Conservation (phyloP, 306 rosid species). For the Albizia julibrissin region DNA sequence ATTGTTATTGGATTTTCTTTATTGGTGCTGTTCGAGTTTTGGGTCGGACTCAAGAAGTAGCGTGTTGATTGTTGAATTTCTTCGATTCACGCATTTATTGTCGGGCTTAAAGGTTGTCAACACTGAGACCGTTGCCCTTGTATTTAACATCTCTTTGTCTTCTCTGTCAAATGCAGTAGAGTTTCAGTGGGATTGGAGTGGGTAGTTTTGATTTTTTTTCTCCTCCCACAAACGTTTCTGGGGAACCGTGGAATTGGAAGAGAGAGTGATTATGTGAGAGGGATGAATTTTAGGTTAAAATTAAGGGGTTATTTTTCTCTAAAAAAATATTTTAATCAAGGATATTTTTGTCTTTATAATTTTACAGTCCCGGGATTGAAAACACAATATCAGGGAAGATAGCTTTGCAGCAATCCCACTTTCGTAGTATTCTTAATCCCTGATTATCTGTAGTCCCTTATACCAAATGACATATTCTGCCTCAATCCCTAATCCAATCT, state of each 20-base stretch:
- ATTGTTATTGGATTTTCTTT: background rate
- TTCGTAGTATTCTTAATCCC: too few species aligned
- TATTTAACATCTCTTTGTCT: background rate
- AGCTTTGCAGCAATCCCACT: too few species aligned
- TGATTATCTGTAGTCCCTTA: too few species aligned
- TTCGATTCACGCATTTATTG: background rate
- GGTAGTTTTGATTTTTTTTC: background rate
- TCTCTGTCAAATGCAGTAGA: constrained; percentile 15
- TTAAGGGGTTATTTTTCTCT: too few species aligned
- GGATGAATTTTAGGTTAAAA: too few species aligned
- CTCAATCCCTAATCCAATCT: too few species aligned
- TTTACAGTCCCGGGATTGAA: too few species aligned
- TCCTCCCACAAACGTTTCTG: constrained; percentile 13
- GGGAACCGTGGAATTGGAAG: constrained; percentile 3
- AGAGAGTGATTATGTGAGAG: too few species aligned
- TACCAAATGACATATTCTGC: too few species aligned
- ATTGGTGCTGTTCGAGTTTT: background rate
- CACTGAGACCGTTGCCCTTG: background rate
- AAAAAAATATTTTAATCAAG: too few species aligned
- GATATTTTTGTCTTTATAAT: too few species aligned
- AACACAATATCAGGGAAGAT: too few species aligned
- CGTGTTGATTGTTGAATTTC: background rate
- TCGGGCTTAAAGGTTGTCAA: background rate
- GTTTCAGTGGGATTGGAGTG: background rate
- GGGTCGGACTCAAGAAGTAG: background rate